Evolutionary conservation across 352 stramenopile genomes (phyloP).

Genomic region (Chrysophaeum taylorii): DNA sequence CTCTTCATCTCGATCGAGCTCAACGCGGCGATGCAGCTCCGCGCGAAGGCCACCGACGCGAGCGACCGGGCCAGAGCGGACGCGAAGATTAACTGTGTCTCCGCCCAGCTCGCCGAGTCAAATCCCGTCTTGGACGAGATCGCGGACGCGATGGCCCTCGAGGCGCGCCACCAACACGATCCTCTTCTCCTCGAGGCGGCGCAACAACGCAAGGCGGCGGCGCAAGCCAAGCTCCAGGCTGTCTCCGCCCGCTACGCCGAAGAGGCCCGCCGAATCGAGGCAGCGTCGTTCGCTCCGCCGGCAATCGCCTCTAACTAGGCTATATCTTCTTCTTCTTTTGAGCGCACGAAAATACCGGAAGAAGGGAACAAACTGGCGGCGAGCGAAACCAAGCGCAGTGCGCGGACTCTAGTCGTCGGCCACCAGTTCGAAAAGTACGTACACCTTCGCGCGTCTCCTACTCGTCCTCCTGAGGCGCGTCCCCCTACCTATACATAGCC

Average conservation of each 20-base stretch:
- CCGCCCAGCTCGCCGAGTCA: conserved; percentile 54
- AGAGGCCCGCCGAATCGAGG: too few species aligned
- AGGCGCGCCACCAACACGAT: conserved; percentile 24
- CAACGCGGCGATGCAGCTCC: conserved; percentile 48
- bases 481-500: too few species aligned
- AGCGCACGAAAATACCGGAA: too few species aligned
- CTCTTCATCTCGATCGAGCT: conserved; percentile 62
- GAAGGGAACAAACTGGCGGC: too few species aligned
- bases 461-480: too few species aligned
- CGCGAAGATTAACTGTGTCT: conserved; percentile 46
- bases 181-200: not conserved
- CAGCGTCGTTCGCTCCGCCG: too few species aligned
- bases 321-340: too few species aligned
- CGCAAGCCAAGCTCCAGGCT: not conserved
- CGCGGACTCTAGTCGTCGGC: too few species aligned
- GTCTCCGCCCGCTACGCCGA: not conserved
- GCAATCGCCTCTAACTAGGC: too few species aligned
- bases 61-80: conserved; percentile 24
- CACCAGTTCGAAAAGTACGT: too few species aligned
- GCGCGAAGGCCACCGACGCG: conserved; percentile 30
- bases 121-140: conserved; percentile 60
- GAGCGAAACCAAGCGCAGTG: too few species aligned
- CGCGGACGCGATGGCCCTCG: conserved; percentile 53
- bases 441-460: too few species aligned
- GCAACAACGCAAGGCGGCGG: not conserved